Evolutionary conservation across 495 filamentous ascomycete species (phyloP), one percentile per base, ranked within the genome.

Genomic region (Stereocaulon alpinum): DNA sequence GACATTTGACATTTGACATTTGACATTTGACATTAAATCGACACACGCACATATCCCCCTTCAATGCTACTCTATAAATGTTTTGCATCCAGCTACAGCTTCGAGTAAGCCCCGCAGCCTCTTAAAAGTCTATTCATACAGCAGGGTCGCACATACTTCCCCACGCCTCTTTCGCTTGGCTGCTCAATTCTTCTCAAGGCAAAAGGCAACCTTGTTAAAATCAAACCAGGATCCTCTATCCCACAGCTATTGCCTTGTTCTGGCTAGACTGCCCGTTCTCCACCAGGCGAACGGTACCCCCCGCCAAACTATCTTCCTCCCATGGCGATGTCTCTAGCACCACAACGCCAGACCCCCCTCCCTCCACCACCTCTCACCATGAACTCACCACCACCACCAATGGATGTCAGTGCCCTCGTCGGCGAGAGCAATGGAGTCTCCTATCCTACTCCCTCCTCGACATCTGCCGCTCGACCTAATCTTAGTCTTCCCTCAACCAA

Each of bases 291-390:
- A 29, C 34, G 17, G 7, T 37, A 34, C 29, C 1, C 24, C 30
- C 5, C 20, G 32, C 56, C 24, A 45, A 20, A 1, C 32, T 14
- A 6, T 40, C 15, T 30, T 5, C 7, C 22, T 20, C 5, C 12
- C 14, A 45, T 54, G 58, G 49, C 59, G 48, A 62, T 62, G 56
- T 62, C 56, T 17, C 29, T 62, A 12, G 41, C 51, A 45, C 55
- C 59, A n/a, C 48, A 62, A 40, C 60, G 52, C n/a, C 63, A 60
- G 22, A 41, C 53, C 30, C 55, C 56, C 40, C 29, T 57, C 15
- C 55, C 56, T 24, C 54, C 45, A 37, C 60, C 63, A 24, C 56
- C 60, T 42, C 61, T 55, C 22, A 49, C 61, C 18, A 47, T 65
- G 45, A 61, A 24, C 3, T 24, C 55, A 9, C 24, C 58, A 0